Evolutionary conservation across 495 filamentous ascomycete species (phyloP).

Genomic region (Pyrenopolyporus hunteri): DNA sequence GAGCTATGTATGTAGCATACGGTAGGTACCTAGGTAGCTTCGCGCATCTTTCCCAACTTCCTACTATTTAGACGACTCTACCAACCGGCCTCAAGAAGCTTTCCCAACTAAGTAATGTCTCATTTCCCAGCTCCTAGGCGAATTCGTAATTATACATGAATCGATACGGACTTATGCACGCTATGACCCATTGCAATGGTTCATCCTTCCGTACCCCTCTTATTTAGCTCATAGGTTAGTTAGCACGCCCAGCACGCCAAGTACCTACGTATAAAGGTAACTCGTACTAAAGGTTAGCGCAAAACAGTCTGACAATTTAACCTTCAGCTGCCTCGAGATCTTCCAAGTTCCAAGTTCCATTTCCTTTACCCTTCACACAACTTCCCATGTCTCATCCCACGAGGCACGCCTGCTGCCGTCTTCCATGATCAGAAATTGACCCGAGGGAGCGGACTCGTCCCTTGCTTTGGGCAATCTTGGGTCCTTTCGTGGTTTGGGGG

Average conservation of each 20-base stretch:
- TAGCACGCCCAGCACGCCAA: too few species aligned
- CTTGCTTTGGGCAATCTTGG: neutral
- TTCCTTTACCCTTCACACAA: neutral
- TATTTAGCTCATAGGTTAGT: constrained; percentile 9
- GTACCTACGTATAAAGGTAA: too few species aligned
- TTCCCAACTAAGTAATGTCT: constrained; percentile 2
- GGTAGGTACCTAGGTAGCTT: too few species aligned
- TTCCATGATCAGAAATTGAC: constrained; percentile 1
- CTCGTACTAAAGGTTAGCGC: too few species aligned
- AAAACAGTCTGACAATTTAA: neutral
- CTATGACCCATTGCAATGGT: constrained; percentile 34
- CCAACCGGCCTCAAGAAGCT: neutral
- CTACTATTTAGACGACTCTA: neutral
- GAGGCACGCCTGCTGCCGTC: neutral
- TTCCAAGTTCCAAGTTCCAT: constrained; percentile 1
- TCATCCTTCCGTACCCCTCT: constrained; percentile 25
- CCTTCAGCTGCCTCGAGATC: constrained; percentile 4
- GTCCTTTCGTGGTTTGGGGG: neutral
- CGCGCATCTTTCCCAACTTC: constrained; percentile 8
- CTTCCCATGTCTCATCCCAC: neutral
- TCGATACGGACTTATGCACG: constrained; percentile 29
- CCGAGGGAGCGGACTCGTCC: neutral
- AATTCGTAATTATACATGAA: constrained; percentile 5
- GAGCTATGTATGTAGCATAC: too few species aligned
- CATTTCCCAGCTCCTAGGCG: constrained; percentile 25